Percentiles rank a stretch among this genome's conserved stretches.
phyloP scores from a whole-genome alignment of 345 rosid species.

The Laguncularia racemosa region DNA sequence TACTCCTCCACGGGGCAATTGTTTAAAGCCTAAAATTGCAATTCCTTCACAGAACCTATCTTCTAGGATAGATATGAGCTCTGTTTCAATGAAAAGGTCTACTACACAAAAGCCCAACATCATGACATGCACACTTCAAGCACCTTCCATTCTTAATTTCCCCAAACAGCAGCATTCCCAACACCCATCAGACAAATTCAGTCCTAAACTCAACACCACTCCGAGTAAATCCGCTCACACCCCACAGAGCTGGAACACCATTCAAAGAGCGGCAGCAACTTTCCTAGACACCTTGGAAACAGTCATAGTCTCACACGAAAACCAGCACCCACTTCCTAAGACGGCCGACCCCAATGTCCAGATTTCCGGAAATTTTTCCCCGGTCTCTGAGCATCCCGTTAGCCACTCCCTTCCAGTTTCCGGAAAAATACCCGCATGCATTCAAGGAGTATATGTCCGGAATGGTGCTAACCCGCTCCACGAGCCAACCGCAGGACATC shows the following conservation, averaged over 20 bases:
- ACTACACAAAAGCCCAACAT: constrained; percentile 9
- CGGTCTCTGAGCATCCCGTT: constrained; percentile 71
- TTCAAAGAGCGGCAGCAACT: constrained; percentile 61
- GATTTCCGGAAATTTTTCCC: constrained; percentile 85
- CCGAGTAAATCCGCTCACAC: constrained; percentile 2
- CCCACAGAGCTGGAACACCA: constrained; percentile 35
- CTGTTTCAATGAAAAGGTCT: constrained; percentile 7
- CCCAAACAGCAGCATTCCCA: constrained; percentile 31
- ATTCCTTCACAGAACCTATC: constrained; percentile 19
- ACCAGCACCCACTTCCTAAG: constrained; percentile 58
- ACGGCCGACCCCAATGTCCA: constrained; percentile 80
- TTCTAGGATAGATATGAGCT: constrained; percentile 6
- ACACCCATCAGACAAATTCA: constrained; percentile 17
- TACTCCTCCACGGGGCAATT: too few species aligned
- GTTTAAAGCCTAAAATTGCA: constrained; percentile 17
- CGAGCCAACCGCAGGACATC: constrained; percentile 86
- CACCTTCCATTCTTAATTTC: constrained; percentile 53
- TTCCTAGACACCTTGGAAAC: constrained; percentile 59
- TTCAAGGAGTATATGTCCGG: constrained; percentile 77
- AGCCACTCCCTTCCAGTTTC: constrained; percentile 35
- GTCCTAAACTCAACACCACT: constrained; percentile 8
- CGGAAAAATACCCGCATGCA: constrained; percentile 71
- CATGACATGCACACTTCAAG: constrained; percentile 29
- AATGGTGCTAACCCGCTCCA: constrained; percentile 94
- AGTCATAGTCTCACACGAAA: constrained; percentile 58